Evolutionary conservation across 179 eudicot species (phyloP).

Genomic region (Camellia oleifera): DNA sequence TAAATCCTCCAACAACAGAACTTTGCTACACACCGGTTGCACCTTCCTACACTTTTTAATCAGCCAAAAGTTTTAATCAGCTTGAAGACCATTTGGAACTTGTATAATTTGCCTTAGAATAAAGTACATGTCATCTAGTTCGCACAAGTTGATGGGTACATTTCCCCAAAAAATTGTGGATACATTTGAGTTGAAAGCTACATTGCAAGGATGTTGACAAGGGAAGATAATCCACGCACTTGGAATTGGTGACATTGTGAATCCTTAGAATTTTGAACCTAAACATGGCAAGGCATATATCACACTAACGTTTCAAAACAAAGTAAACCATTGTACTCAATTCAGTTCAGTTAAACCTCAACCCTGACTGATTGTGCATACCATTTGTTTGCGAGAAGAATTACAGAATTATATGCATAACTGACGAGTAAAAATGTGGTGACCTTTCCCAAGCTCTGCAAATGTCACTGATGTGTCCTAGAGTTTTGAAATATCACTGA

Average conservation of each 20-base stretch:
- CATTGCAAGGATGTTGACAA: neutral
- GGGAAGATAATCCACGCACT: neutral
- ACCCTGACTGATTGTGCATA: neutral
- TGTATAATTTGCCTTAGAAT: neutral
- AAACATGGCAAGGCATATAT: neutral
- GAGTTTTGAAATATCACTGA: neutral
- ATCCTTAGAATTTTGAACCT: neutral
- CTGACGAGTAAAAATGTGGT: neutral
- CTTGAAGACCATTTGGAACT: neutral
- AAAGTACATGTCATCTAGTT: neutral
- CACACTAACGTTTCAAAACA: neutral
- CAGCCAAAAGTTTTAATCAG: no score
- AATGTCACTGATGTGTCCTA: constrained; percentile 2
- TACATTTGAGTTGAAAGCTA: neutral
- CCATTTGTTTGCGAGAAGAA: neutral
- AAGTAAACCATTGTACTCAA: neutral
- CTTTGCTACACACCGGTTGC: no score
- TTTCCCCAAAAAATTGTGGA: neutral
- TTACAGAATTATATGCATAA: neutral
- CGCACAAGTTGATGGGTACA: neutral
- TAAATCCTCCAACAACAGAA: no score
- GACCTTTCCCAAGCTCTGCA: neutral
- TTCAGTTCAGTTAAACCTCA: neutral
- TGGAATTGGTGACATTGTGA: neutral
- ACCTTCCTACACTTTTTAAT: no score